These are phyloP conservation scores for Rossbeevera mucosa DNA, from an alignment of 768 basidiomycete genomes.

Conservation along the genomic window DNA sequence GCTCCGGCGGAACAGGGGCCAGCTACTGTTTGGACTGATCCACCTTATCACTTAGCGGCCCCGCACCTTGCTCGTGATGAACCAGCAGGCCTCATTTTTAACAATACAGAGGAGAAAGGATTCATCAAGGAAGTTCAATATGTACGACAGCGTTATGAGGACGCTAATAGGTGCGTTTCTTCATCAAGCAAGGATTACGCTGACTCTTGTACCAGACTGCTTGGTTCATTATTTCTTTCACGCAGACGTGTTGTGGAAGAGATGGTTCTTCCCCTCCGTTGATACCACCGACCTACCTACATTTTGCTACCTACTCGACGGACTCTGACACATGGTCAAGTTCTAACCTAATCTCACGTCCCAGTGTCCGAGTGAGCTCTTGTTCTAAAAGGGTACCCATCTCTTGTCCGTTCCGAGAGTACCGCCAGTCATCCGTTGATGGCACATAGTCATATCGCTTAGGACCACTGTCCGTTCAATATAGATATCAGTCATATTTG, in stretches of 20 bases:
- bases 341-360: slow-evolving; percentile 32
- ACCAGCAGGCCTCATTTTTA: neutral
- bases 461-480: slow-evolving; percentile 59
- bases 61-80: slow-evolving; percentile 1
- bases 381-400: slow-evolving; percentile 60
- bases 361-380: slow-evolving; percentile 54
- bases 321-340: slow-evolving; percentile 25
- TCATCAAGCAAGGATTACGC: neutral
- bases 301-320: slow-evolving; percentile 12
- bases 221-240: slow-evolving; percentile 63
- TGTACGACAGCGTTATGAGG: slow-evolving; percentile 60
- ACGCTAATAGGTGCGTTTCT: slow-evolving; percentile 52
- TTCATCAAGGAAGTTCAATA: slow-evolving; percentile 38
- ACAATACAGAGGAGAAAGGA: slow-evolving; percentile 11
- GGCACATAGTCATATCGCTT: slow-evolving; percentile 83
- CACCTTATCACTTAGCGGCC: slow-evolving; percentile 2
- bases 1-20: neutral
- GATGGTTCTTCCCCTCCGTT: neutral
- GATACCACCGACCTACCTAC: neutral
- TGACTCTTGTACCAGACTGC: slow-evolving; percentile 38
- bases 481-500: neutral
- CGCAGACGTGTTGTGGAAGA: slow-evolving; percentile 40
- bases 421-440: slow-evolving; percentile 63
- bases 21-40: neutral
- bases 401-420: slow-evolving; percentile 59